These are phyloP conservation scores for Acacia acuminata DNA, from an alignment of 306 rosid species.

Conservation along the genomic window DNA sequence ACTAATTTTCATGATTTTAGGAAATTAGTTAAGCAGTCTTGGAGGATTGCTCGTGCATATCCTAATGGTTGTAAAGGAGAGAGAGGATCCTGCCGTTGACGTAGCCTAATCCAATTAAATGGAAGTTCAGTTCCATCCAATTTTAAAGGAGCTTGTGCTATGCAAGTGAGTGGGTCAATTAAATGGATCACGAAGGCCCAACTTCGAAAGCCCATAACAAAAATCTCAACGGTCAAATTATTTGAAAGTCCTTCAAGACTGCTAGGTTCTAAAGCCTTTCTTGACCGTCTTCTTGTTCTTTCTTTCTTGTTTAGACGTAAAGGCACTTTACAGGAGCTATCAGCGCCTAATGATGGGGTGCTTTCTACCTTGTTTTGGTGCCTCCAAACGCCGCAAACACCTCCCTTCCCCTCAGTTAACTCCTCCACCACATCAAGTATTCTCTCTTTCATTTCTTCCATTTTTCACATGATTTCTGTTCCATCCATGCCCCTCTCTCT, in stretches of 20 bases:
- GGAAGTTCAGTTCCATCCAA: too few relatives aligned
- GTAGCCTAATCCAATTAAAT: too few relatives aligned
- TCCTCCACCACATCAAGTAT: constrained; percentile 33
- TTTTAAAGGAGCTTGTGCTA: too few relatives aligned
- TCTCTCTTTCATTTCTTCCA: background rate
- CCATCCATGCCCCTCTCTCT: background rate
- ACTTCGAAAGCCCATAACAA: background rate
- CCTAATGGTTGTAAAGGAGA: too few relatives aligned
- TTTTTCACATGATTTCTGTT: background rate
- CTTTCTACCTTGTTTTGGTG: constrained; percentile 53
- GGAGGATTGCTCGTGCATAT: too few relatives aligned
- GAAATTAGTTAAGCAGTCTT: background rate
- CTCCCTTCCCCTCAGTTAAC: constrained; percentile 1
- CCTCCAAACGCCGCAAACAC: constrained; percentile 42
- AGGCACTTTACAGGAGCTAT: constrained; percentile 38
- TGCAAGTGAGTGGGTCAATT: background rate
- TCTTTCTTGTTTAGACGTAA: constrained; percentile 14
- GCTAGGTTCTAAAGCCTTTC: constrained; percentile 18
- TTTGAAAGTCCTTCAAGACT: constrained; percentile 8
- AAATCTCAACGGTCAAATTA: constrained; percentile 55
- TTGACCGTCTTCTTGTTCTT: constrained; percentile 33
- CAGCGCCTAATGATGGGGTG: constrained; percentile 51
- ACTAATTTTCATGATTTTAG: background rate
- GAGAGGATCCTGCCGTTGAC: background rate
- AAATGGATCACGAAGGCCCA: constrained; percentile 28